phyloP scores from a whole-genome alignment of 2,329 filamentous ascomycete species.

The Colletotrichum brevisporum region DNA sequence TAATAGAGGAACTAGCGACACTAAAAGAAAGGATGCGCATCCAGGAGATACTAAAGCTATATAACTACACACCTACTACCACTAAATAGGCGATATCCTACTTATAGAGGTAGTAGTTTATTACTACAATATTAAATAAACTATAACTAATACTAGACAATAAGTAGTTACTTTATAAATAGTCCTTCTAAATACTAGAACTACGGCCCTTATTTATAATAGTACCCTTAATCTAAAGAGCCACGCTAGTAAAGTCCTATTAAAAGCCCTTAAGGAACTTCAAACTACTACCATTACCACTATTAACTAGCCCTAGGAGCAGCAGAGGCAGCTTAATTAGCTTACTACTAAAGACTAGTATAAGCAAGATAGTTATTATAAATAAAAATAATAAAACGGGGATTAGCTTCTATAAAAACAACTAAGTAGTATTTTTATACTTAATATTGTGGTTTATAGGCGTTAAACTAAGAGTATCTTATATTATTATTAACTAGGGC shows the following conservation, averaged over 20 bases:
- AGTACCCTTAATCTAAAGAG: conserved; percentile 24
- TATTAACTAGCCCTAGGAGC: background rate
- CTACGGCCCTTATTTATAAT: conserved; percentile 17
- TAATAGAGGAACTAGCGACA: conserved; percentile 63
- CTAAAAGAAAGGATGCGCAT: conserved; percentile 66
- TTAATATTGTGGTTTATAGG: conserved; percentile 4
- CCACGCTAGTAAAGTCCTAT: conserved; percentile 19
- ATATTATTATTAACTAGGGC: conserved; percentile 9
- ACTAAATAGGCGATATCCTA: conserved; percentile 68
- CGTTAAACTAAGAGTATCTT: background rate
- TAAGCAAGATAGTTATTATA: conserved; percentile 67
- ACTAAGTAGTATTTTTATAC: conserved; percentile 51
- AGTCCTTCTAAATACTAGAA: background rate
- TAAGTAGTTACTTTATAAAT: too few relatives aligned
- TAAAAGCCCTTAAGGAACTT: conserved; percentile 56
- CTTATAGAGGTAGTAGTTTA: conserved; percentile 68
- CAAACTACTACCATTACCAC: background rate
- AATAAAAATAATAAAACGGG: conserved; percentile 46
- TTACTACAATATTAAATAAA: conserved; percentile 50
- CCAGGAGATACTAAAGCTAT: conserved; percentile 67
- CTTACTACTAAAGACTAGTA: conserved; percentile 67
- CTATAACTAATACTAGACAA: background rate
- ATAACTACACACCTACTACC: conserved; percentile 64
- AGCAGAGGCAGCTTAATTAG: conserved; percentile 47
- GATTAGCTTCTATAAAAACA: conserved; percentile 52